A percentile compares a stretch with the other conserved stretches of the same genome.
Evolutionary conservation across 225 moss, liverwort and hornwort species (phyloP).

Genomic region (Thuidium tamariscinum): DNA sequence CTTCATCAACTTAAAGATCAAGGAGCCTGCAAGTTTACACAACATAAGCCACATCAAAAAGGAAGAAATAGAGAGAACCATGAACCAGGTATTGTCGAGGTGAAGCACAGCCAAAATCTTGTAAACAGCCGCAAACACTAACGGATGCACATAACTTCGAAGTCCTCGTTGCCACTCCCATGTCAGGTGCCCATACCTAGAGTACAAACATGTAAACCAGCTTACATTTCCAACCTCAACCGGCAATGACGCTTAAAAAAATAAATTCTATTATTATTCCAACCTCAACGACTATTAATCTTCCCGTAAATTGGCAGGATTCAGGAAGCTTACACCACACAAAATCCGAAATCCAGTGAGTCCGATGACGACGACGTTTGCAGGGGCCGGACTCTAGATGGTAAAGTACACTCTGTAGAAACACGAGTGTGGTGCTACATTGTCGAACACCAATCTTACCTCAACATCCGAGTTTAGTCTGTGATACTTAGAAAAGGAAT

Average conservation of each 20-base stretch:
- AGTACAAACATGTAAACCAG: neutral
- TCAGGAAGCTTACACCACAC: neutral
- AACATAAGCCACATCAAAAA: neutral
- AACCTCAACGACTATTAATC: neutral
- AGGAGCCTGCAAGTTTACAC: neutral
- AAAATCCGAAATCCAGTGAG: neutral
- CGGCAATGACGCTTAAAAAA: neutral
- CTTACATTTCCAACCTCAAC: neutral
- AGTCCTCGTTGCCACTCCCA: conserved; percentile 94
- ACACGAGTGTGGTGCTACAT: neutral
- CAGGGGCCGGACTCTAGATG: neutral
- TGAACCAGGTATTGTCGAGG: conserved; percentile 86
- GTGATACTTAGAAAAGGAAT: neutral
- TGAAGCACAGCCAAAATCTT: conserved; percentile 56
- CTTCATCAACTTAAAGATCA: neutral
- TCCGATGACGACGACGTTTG: neutral
- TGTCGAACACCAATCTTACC: neutral
- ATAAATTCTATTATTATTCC: neutral
- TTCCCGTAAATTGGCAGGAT: neutral
- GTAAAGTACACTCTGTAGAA: neutral
- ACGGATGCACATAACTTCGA: conserved; percentile 85
- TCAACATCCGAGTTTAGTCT: neutral
- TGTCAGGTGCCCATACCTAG: conserved; percentile 91
- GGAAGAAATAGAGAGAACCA: conserved; percentile 60
- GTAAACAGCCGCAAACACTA: conserved; percentile 83